Conservation (phyloP, 1,284 basidiomycete genomes). For the Apiotrichum domesticum region DNA sequence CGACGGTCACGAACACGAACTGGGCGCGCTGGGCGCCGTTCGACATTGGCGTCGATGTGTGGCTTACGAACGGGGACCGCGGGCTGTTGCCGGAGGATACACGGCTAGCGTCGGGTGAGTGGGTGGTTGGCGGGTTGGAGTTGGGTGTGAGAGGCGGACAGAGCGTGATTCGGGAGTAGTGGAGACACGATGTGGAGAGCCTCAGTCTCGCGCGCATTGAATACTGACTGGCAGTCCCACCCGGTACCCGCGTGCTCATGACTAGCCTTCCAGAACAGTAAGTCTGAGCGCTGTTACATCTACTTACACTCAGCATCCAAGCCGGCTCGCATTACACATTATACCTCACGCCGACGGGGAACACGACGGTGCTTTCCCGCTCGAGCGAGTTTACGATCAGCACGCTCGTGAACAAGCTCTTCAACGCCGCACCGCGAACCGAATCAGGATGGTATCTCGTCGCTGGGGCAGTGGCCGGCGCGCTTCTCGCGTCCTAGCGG, state of each 20-base stretch:
- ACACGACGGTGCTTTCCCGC: background rate
- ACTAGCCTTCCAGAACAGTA: background rate
- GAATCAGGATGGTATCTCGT: no score
- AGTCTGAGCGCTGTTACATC: background rate
- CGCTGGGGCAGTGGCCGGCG: no score
- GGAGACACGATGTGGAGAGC: no score
- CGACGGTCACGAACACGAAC: background rate
- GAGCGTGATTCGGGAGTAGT: no score
- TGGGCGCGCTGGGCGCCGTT: background rate
- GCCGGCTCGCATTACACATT: background rate
- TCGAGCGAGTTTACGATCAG: background rate
- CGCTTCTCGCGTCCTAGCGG: no score
- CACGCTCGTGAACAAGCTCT: background rate
- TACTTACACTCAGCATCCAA: background rate
- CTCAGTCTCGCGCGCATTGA: background rate
- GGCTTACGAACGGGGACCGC: background rate
- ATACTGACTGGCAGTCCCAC: background rate
- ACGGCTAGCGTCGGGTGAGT: background rate
- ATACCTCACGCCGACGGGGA: background rate
- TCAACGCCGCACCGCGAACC: background rate
- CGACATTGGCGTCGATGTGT: background rate
- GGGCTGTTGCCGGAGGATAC: background rate
- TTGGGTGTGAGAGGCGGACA: no score
- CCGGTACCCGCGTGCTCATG: background rate
- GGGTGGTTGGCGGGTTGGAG: background rate